Evolutionary conservation across 495 filamentous ascomycete genomes (phyloP).

Genomic region (Trichoderma orchidacearum): DNA sequence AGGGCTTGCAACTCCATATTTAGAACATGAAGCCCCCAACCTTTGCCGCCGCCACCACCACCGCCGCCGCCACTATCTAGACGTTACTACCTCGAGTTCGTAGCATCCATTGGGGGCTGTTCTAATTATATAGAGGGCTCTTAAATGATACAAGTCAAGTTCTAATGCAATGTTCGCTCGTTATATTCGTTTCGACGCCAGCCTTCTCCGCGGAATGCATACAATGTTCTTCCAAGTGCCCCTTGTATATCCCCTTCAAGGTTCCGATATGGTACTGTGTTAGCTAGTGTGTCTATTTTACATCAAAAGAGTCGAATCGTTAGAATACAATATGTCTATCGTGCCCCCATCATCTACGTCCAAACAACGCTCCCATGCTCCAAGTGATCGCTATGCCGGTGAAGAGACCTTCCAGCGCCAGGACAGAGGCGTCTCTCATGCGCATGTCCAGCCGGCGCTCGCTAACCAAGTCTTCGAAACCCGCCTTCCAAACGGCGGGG

Average conservation of each 20-base stretch:
- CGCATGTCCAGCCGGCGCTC: constrained; percentile 51
- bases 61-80: too few species aligned
- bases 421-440: constrained; percentile 60
- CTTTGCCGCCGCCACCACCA: too few species aligned
- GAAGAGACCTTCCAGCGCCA: constrained; percentile 59
- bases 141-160: too few species aligned
- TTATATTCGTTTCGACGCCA: too few species aligned
- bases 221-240: background rate
- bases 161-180: too few species aligned
- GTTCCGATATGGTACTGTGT: background rate
- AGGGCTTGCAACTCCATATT: too few species aligned
- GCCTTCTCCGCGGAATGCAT: background rate
- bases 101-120: too few species aligned
- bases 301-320: background rate
- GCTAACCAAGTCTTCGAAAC: constrained; percentile 47
- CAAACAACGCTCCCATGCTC: background rate
- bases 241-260: constrained; percentile 1
- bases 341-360: background rate
- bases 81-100: too few species aligned
- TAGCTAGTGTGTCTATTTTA: background rate
- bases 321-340: background rate
- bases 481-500: constrained; percentile 16
- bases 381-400: constrained; percentile 41
- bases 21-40: too few species aligned
- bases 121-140: too few species aligned